phyloP scores from a whole-genome alignment of 2,329 filamentous ascomycete genomes.

The Aspergillus sp. region DNA sequence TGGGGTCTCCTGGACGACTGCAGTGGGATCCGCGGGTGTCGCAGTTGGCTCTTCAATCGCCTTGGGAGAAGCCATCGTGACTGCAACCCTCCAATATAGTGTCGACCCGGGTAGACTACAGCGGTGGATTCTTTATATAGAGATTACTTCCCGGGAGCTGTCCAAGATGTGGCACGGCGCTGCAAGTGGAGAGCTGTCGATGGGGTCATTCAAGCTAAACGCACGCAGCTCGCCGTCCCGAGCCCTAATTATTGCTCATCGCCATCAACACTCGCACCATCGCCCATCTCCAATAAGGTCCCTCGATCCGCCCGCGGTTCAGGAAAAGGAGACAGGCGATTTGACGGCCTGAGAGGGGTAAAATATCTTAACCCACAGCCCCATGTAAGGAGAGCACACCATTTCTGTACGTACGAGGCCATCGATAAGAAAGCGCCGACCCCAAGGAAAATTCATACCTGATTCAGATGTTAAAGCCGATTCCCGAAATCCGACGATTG shows the following conservation, averaged over 20 bases:
- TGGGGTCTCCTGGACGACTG: constrained; percentile 22
- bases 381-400: constrained; percentile 4
- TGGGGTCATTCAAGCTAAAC: constrained; percentile 6
- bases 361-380: not conserved
- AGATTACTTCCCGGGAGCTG: no score
- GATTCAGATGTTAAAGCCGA: not conserved
- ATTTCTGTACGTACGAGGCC: constrained; percentile 1
- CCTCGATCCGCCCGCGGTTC: no score
- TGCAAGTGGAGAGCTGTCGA: not conserved
- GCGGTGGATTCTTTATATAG: not conserved
- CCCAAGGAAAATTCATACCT: not conserved
- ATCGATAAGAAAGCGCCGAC: not conserved
- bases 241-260: constrained; percentile 12
- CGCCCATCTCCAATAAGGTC: not conserved
- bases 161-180: not conserved
- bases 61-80: constrained; percentile 19
- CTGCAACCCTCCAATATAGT: not conserved
- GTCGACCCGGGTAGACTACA: not conserved
- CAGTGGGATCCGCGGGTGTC: constrained; percentile 10
- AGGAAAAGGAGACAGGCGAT: not conserved
- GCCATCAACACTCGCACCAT: not conserved
- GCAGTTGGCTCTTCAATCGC: constrained; percentile 1
- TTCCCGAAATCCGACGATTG: not conserved
- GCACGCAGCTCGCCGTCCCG: not conserved
- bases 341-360: not conserved